Evolutionary conservation across 345 rosid species (phyloP).

Genomic region (Lepidium aucheri): DNA sequence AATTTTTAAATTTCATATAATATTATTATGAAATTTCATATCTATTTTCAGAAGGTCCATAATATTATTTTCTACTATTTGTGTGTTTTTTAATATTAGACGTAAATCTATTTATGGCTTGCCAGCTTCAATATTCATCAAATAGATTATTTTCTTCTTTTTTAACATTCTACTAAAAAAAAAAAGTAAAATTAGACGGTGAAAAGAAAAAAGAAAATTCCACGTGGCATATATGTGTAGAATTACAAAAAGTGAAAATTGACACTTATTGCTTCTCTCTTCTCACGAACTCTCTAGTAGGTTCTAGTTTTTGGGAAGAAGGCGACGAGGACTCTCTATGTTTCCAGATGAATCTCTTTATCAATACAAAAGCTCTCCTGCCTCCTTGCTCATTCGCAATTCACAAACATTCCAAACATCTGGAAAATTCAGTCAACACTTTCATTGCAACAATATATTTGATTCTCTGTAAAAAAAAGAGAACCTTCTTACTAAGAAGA

Average conservation of each 20-base stretch:
- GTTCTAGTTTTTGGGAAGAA: background rate
- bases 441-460: background rate
- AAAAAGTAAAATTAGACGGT: constrained; percentile 8
- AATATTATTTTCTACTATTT: background rate
- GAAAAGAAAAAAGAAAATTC: background rate
- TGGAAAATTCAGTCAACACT: background rate
- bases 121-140: background rate
- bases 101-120: background rate
- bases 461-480: background rate
- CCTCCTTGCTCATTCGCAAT: background rate
- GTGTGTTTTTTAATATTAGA: background rate
- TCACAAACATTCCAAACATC: constrained; percentile 6
- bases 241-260: background rate
- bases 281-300: background rate
- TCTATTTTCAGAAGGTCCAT: background rate
- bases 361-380: background rate
- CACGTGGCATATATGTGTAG: constrained; percentile 12
- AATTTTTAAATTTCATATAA: constrained; percentile 1
- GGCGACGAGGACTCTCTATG: background rate
- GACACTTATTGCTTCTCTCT: background rate
- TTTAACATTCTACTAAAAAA: background rate
- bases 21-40: background rate
- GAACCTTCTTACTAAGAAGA: background rate
- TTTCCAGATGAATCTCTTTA: constrained; percentile 15
- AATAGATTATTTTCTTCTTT: background rate